Percentiles rank a stretch among this genome's conserved stretches.
Conservation (phyloP, 768 basidiomycete species). For the Leccinum sublutescens region DNA sequence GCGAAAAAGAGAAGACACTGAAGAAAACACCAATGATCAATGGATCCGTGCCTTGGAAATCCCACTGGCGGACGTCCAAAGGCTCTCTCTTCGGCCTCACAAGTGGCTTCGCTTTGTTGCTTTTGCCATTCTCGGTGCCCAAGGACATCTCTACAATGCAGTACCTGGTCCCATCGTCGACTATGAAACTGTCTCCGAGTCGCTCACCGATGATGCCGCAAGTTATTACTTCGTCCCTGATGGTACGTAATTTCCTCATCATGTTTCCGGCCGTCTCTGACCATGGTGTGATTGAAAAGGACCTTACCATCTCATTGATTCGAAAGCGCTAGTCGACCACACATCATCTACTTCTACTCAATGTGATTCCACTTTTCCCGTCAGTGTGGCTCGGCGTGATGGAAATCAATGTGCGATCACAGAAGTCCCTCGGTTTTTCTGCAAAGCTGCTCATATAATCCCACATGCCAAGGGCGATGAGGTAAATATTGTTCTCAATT, state of each 20-base stretch:
- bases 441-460: background rate
- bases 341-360: background rate
- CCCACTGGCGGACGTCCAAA: background rate
- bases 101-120: background rate
- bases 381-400: background rate
- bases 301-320: background rate
- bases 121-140: background rate
- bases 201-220: background rate
- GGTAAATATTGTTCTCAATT: background rate
- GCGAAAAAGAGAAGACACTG: background rate
- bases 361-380: background rate
- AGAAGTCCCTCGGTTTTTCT: background rate
- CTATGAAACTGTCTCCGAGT: background rate
- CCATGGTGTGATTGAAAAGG: background rate
- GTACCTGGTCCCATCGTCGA: background rate
- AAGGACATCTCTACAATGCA: background rate
- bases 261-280: background rate
- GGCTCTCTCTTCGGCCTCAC: background rate
- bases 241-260: background rate
- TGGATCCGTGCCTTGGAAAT: background rate
- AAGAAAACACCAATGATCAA: background rate
- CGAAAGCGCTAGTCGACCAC: background rate
- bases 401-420: background rate
- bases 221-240: background rate
- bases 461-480: background rate